Percentiles rank a stretch among this genome's conserved stretches.
Evolutionary conservation across 148 eudicot genomes (phyloP).

Genomic region (Fagopyrum tataricum): DNA sequence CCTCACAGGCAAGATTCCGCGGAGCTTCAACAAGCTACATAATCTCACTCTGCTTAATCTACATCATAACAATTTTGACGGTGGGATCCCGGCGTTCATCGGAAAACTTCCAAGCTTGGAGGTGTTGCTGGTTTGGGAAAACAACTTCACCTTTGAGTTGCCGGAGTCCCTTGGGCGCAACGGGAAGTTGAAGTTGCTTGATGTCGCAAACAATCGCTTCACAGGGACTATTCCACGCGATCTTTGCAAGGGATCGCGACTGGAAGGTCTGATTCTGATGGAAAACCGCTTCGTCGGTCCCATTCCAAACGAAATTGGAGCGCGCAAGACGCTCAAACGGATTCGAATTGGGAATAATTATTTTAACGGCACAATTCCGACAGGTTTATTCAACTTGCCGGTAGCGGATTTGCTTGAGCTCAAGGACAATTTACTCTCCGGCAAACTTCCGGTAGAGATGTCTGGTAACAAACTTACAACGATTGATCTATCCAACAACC

Average conservation of each 20-base stretch:
- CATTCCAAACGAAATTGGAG: constrained; percentile 40
- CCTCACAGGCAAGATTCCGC: constrained; percentile 37
- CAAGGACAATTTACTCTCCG: constrained; percentile 33
- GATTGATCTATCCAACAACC: constrained; percentile 33
- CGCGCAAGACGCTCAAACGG: constrained; percentile 28
- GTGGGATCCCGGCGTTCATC: constrained; percentile 34
- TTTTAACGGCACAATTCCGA: constrained; percentile 47
- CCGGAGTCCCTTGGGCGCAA: constrained; percentile 45
- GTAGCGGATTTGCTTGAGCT: constrained; percentile 30
- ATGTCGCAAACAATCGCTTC: constrained; percentile 34
- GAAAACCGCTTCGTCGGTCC: constrained; percentile 42
- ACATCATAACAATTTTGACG: constrained; percentile 30
- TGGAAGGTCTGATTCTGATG: constrained; percentile 26
- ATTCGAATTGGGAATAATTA: constrained; percentile 33
- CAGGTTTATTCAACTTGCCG: constrained; percentile 36
- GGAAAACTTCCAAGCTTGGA: constrained; percentile 38
- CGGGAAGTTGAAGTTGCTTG: constrained; percentile 32
- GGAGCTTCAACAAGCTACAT: constrained; percentile 22
- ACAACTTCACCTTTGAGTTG: constrained; percentile 38
- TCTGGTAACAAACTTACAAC: constrained; percentile 22
- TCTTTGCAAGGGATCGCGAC: constrained; percentile 41
- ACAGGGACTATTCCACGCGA: constrained; percentile 40
- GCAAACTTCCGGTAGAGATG: constrained; percentile 35
- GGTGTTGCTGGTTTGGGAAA: constrained; percentile 35
- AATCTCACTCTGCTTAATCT: constrained; percentile 30